phyloP scores from a whole-genome alignment of 345 rosid species.

The Rhizophora mangle region DNA sequence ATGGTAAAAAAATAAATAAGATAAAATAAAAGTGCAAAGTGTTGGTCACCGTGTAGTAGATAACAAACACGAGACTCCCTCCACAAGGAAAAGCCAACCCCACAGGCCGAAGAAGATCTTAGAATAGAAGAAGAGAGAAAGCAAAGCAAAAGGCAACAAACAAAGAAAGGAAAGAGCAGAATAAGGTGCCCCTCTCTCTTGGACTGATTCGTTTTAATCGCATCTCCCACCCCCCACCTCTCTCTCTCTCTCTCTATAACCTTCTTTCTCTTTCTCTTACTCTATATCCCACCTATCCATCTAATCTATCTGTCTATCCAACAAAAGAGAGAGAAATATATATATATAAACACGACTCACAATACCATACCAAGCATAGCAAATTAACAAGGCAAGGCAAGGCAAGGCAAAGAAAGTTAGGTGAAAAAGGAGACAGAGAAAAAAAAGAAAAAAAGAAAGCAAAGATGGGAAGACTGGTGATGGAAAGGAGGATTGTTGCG shows the following conservation, averaged over 20 bases:
- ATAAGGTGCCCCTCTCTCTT: constrained; percentile 26
- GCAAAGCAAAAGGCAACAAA: constrained; percentile 5
- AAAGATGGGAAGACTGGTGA: constrained; percentile 14
- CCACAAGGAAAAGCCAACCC: constrained; percentile 23
- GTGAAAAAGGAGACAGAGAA: background rate
- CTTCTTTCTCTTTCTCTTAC: background rate
- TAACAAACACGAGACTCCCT: constrained; percentile 14
- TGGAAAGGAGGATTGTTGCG: background rate
- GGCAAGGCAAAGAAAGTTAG: background rate
- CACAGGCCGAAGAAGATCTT: constrained; percentile 15
- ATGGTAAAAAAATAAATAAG: too few species aligned
- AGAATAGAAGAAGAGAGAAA: constrained; percentile 9
- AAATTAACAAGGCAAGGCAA: background rate
- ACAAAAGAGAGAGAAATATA: background rate
- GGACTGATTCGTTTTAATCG: constrained; percentile 25
- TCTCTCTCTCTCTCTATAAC: constrained; percentile 3
- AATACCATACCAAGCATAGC: background rate
- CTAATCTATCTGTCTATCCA: background rate
- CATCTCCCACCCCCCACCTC: constrained; percentile 5
- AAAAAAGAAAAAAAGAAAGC: background rate
- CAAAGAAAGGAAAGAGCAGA: constrained; percentile 18
- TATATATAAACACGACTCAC: background rate
- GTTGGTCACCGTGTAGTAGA: background rate
- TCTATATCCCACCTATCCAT: background rate
- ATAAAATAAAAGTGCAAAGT: background rate